Evolutionary conservation across 2,329 filamentous ascomycete genomes (phyloP).

Genomic region (Clonostachys rhizophaga): DNA sequence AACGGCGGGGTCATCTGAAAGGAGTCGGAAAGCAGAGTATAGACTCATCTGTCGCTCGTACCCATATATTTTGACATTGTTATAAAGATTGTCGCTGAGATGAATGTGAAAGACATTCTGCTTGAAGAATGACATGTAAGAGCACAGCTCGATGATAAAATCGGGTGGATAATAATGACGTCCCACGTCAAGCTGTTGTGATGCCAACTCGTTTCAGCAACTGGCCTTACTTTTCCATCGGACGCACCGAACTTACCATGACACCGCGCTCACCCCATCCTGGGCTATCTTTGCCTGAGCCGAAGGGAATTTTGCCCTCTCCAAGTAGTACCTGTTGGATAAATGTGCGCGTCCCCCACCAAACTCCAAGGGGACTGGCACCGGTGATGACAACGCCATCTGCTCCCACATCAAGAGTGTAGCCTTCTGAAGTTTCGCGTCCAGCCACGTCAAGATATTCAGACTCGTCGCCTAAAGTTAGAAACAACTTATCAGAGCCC

Average conservation of each 20-base stretch:
- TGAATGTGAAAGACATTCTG: slow-evolving; percentile 56
- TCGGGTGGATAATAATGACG: slow-evolving; percentile 51
- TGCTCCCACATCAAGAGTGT: slow-evolving; percentile 33
- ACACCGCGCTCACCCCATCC: slow-evolving; percentile 44
- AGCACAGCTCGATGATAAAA: slow-evolving; percentile 52
- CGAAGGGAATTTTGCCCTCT: slow-evolving; percentile 29
- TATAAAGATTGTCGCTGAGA: slow-evolving; percentile 51
- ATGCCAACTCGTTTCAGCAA: too few species aligned
- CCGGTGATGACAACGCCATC: slow-evolving; percentile 40
- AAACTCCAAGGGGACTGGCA: slow-evolving; percentile 48
- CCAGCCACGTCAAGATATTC: slow-evolving; percentile 38
- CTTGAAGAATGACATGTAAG: slow-evolving; percentile 58
- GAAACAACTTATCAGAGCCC: slow-evolving; percentile 24
- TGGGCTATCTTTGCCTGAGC: slow-evolving; percentile 39
- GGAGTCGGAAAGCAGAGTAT: slow-evolving; percentile 50
- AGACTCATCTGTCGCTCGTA: slow-evolving; percentile 39
- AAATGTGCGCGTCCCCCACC: slow-evolving; percentile 53
- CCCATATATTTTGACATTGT: slow-evolving; percentile 36
- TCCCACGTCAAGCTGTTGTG: slow-evolving; percentile 36
- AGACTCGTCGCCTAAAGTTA: slow-evolving; percentile 36
- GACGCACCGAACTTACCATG: slow-evolving; percentile 12
- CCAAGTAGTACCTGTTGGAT: slow-evolving; percentile 42
- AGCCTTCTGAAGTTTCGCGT: slow-evolving; percentile 40
- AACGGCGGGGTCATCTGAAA: slow-evolving; percentile 40
- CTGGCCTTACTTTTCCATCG: too few species aligned